phyloP scores from a whole-genome alignment of 345 rosid species.

The Eucalyptus fibrosa region DNA sequence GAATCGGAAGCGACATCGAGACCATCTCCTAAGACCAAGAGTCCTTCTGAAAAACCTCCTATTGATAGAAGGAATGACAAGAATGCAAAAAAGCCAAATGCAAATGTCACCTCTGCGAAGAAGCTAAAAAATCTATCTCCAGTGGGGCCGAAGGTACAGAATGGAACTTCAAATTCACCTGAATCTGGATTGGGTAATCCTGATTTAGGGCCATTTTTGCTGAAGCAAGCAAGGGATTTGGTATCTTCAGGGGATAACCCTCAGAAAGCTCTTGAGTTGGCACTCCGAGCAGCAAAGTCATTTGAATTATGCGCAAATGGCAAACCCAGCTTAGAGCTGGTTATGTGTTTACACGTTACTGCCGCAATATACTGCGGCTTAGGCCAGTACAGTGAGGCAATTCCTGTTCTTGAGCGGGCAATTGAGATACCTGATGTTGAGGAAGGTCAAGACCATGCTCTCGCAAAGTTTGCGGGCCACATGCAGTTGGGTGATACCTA shows the following conservation, averaged over 20 bases:
- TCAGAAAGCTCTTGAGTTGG: constrained; percentile 58
- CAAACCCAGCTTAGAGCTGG: constrained; percentile 55
- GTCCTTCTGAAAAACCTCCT: constrained; percentile 25
- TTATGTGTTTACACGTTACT: constrained; percentile 78
- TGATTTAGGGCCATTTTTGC: constrained; percentile 59
- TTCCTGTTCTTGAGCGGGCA: constrained; percentile 68
- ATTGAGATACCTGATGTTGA: constrained; percentile 56
- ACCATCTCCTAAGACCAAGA: constrained; percentile 21
- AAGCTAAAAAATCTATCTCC: constrained; percentile 21
- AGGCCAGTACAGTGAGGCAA: constrained; percentile 62
- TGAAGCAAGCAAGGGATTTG: constrained; percentile 68
- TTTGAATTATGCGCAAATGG: constrained; percentile 55
- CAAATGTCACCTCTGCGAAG: constrained; percentile 15
- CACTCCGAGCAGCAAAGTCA: constrained; percentile 58
- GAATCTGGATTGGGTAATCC: constrained; percentile 33
- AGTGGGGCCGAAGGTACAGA: constrained; percentile 21
- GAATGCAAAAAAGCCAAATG: constrained; percentile 25
- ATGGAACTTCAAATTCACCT: constrained; percentile 26
- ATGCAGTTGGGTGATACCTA: constrained; percentile 96
- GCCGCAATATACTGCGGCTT: constrained; percentile 80
- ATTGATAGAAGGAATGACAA: constrained; percentile 18
- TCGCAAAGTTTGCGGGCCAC: constrained; percentile 81
- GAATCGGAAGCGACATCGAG: constrained; percentile 18
- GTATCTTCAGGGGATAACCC: constrained; percentile 63
- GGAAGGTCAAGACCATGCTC: constrained; percentile 70